Conservation (phyloP, 1,284 basidiomycete species). For the Apiotrichum laibachii region DNA sequence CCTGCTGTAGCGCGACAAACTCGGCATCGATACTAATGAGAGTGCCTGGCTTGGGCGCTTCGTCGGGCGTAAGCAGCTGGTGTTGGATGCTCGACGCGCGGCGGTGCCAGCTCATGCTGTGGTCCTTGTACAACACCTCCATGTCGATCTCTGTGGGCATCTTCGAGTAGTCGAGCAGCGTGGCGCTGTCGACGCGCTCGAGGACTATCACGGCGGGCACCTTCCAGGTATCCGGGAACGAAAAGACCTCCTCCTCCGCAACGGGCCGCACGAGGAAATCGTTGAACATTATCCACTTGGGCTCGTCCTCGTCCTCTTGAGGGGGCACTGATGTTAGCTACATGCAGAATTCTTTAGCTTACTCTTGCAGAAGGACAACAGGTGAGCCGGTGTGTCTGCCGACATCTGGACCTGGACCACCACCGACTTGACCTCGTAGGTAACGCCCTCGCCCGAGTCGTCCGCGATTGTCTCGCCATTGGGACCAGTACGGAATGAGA, state of each 20-base stretch:
- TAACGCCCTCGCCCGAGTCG: constrained; percentile 54
- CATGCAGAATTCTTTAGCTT: constrained; percentile 48
- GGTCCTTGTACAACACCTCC: constrained; percentile 77
- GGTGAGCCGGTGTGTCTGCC: constrained; percentile 68
- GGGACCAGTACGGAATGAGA: constrained; percentile 46
- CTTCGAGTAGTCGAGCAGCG: constrained; percentile 62
- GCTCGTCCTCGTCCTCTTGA: constrained; percentile 55
- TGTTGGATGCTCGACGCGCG: constrained; percentile 73
- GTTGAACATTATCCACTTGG: constrained; percentile 93
- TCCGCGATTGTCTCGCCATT: constrained; percentile 56
- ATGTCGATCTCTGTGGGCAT: constrained; percentile 70
- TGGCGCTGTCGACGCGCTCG: constrained; percentile 67
- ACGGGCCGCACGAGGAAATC: constrained; percentile 89
- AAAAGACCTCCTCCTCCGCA: constrained; percentile 77
- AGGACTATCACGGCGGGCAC: constrained; percentile 85
- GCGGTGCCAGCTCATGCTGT: constrained; percentile 81
- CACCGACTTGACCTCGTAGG: constrained; percentile 66
- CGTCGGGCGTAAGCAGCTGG: constrained; percentile 65
- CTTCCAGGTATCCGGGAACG: constrained; percentile 90
- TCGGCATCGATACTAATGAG: constrained; percentile 95
- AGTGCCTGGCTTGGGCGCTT: constrained; percentile 80
- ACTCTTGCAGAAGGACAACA: constrained; percentile 80
- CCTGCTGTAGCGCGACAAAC: constrained; percentile 95
- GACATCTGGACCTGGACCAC: constrained; percentile 79
- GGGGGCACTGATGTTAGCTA: constrained; percentile 52